Conservation (phyloP, 2,329 filamentous ascomycete species). For the Penicillium vulpinum region DNA sequence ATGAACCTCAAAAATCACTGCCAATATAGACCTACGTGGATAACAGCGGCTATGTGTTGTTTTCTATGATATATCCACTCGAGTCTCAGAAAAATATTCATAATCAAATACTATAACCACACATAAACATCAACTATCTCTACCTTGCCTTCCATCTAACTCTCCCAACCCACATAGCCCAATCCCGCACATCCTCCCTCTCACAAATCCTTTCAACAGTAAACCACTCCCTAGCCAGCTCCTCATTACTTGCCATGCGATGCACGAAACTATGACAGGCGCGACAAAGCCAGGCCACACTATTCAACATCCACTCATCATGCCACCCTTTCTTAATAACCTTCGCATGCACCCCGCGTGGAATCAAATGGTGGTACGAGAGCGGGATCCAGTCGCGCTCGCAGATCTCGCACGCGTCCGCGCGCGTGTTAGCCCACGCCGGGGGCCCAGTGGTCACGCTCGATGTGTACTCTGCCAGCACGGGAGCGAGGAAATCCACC, state of each 20-base stretch:
- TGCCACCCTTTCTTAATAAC: constrained; percentile 79
- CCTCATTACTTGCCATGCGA: constrained; percentile 71
- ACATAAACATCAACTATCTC: constrained; percentile 33
- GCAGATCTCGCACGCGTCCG: constrained; percentile 72
- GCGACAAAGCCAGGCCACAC: constrained; percentile 82
- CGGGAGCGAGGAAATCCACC: constrained; percentile 60
- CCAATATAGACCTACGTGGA: too few species aligned
- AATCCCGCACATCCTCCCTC: constrained; percentile 70
- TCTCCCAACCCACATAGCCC: constrained; percentile 70
- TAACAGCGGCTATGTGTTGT: neutral
- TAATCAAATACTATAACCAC: neutral
- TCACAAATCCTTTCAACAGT: constrained; percentile 70
- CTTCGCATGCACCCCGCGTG: constrained; percentile 73
- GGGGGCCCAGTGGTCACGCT: constrained; percentile 63
- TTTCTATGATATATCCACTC: neutral
- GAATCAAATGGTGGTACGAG: constrained; percentile 84
- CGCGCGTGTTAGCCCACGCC: constrained; percentile 59
- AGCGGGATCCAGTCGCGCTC: constrained; percentile 70
- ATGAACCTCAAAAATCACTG: neutral
- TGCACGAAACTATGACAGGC: constrained; percentile 85
- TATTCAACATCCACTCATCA: constrained; percentile 69
- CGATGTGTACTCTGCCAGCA: constrained; percentile 64
- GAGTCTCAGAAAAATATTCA: neutral
- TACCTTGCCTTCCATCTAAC: constrained; percentile 70
- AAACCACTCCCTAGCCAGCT: constrained; percentile 70